Percentiles rank a stretch among this genome's conserved stretches.
Conservation (phyloP, 192 early-diverging fungal species). For the Phlyctochytrium planicorne region DNA sequence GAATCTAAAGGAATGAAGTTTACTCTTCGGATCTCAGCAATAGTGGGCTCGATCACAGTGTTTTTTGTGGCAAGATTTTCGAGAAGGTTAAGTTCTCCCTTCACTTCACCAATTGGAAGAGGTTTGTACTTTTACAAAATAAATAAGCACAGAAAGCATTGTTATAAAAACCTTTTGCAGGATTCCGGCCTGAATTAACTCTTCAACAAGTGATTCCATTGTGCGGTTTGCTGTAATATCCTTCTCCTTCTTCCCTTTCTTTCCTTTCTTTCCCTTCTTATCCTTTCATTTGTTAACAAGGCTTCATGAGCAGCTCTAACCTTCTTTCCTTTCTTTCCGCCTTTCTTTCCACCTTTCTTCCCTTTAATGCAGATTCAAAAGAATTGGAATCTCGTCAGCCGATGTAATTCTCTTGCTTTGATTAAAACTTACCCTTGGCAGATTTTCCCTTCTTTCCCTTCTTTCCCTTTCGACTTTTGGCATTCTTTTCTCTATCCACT, state of each 20-base stretch:
- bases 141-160: conserved; percentile 8
- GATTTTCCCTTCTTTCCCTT: conserved; percentile 39
- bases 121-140: conserved; percentile 14
- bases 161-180: conserved; percentile 44
- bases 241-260: conserved; percentile 68
- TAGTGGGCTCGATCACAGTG: conserved; percentile 43
- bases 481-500: conserved; percentile 51
- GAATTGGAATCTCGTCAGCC: not conserved
- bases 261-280: conserved; percentile 38
- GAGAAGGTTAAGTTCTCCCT: conserved; percentile 48
- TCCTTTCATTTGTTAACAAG: conserved; percentile 14
- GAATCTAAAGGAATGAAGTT: not conserved
- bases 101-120: conserved; percentile 32
- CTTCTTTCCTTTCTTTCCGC: conserved; percentile 52
- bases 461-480: conserved; percentile 56
- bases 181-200: conserved; percentile 53
- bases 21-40: conserved; percentile 52
- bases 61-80: conserved; percentile 36
- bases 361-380: conserved; percentile 22
- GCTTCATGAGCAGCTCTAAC: conserved; percentile 10
- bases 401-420: not conserved
- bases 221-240: conserved; percentile 61
- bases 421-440: conserved; percentile 26
- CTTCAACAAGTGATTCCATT: conserved; percentile 60
- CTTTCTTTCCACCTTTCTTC: conserved; percentile 53